These are phyloP conservation scores for Podospora pseudocomata DNA, from an alignment of 495 filamentous ascomycete species.

Conservation along the genomic window DNA sequence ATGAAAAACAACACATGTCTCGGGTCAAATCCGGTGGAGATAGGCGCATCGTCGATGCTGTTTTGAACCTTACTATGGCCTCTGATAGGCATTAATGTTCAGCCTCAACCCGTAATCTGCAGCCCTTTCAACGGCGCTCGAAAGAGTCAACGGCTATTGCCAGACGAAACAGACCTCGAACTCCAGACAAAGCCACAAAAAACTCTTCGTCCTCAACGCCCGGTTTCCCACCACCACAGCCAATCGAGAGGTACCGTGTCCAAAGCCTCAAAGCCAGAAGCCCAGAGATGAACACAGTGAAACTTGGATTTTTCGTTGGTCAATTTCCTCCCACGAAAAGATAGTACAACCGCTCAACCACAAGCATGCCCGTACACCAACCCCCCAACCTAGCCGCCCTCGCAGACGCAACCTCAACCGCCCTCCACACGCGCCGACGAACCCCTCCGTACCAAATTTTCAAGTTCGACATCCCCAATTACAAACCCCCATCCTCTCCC, in stretches of 20 bases:
- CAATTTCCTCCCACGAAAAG: background rate
- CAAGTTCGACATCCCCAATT: background rate
- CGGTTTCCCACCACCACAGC: background rate
- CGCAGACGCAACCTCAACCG: background rate
- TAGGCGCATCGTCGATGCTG: too few relatives aligned
- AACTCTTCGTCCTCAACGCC: background rate
- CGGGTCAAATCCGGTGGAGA: too few relatives aligned
- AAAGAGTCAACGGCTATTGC: too few relatives aligned
- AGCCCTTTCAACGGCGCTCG: too few relatives aligned
- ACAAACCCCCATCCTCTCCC: background rate
- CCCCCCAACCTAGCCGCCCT: background rate
- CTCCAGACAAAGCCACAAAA: background rate
- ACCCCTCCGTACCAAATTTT: background rate
- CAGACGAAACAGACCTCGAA: too few relatives aligned
- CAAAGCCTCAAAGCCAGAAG: background rate
- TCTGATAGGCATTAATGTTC: too few relatives aligned
- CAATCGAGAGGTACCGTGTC: background rate
- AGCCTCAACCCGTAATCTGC: too few relatives aligned
- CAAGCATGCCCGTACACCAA: background rate
- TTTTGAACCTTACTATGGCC: too few relatives aligned
- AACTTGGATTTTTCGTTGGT: background rate
- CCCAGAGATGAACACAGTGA: background rate
- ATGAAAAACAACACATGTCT: too few relatives aligned
- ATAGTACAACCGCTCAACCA: background rate
- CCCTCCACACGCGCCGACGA: background rate